Conservation (phyloP, 441 rosid genomes). For the Gossypium davidsonii region DNA sequence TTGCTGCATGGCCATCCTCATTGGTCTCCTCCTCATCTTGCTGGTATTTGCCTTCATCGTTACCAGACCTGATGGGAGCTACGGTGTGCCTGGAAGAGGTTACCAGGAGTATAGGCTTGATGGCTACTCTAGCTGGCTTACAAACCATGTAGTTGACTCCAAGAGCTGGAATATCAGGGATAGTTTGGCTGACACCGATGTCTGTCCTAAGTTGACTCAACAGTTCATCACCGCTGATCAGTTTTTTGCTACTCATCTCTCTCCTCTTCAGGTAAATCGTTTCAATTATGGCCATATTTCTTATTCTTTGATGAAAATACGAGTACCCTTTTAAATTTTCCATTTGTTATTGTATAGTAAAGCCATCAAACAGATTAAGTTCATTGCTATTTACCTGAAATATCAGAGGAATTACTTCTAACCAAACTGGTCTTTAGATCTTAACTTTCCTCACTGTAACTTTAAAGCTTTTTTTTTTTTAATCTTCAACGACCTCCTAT, state of each 20-base stretch:
- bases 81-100: conserved; percentile 39
- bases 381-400: background rate
- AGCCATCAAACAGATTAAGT: background rate
- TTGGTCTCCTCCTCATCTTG: conserved; percentile 41
- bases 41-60: conserved; percentile 51
- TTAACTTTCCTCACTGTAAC: background rate
- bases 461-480: too few relatives aligned
- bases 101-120: conserved; percentile 49
- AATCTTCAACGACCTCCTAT: too few relatives aligned
- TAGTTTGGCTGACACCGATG: conserved; percentile 44
- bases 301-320: background rate
- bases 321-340: background rate
- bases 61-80: conserved; percentile 57
- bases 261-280: conserved; percentile 67
- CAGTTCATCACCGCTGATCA: conserved; percentile 55
- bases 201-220: conserved; percentile 41
- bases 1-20: conserved; percentile 61
- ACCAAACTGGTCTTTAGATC: conserved; percentile 6
- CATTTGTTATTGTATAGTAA: background rate
- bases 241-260: conserved; percentile 46
- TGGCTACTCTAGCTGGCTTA: conserved; percentile 46
- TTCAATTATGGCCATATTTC: conserved; percentile 1
- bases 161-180: conserved; percentile 45
- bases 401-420: background rate
- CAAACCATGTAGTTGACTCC: conserved; percentile 36